Evolutionary conservation across 768 basidiomycete species (phyloP), one percentile per base, ranked within the genome.

Genomic region (Pholiota conissans): DNA sequence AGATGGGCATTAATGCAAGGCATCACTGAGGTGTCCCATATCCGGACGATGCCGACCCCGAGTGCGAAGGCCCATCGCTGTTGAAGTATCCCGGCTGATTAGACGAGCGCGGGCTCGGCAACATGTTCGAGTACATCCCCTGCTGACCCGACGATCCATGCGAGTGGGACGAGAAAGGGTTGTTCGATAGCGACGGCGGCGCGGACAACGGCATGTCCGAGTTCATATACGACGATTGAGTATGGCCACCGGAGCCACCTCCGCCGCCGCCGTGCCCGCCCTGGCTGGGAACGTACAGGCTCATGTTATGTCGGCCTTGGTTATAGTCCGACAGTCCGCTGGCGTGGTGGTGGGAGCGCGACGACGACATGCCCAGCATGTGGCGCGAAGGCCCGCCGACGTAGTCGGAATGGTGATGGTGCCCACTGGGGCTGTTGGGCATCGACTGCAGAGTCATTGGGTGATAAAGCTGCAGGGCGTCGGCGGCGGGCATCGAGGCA

Each of bases 381-480:
- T 78, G 76, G 59, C 82, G 79, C 52, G 73, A 75, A 26, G 73
- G 64, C n/a, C 61, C 58, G 47, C 65, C 69, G 34, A 68, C 64
- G 60, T 82, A 83, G 9, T 81, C 69, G 32, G 57, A 73, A 51
- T 64, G 70, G 60, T 76, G 74, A 63, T 78, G 74, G 57, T 76
- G 73, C 53, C 70, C 71, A 52, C 62, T 64, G 51, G 68, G 68
- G 42, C 69, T 68, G 62, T 69, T 72, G 39, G 79, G 78, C 69
- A 82, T 74, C 22, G 85, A 84, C 69, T 89, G 89, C 22, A 91
- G 80, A 7, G 87, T 84, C 83, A 91, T 85, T 11, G 90, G 90
- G 64, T 89, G 87, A 69, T 90, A 91, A 37, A 92, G 77, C 66
- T 89, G 87, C 26, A 91, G 74, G 59, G 81, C 78, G 63, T 91